phyloP scores from a whole-genome alignment of 495 filamentous ascomycete genomes.

The Terfezia claveryi region DNA sequence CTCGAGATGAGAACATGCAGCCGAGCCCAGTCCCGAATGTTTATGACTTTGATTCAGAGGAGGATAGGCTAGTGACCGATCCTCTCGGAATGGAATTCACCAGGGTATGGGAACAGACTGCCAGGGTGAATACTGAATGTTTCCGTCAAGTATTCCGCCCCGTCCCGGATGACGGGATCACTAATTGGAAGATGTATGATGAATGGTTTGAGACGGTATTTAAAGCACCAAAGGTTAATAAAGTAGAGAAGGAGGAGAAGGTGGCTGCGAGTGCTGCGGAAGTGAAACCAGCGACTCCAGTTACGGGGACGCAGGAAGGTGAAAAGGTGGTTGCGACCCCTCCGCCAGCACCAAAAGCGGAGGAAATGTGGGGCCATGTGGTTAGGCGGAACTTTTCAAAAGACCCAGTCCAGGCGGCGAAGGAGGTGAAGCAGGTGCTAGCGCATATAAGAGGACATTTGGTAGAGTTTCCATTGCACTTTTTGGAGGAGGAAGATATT shows the following conservation, averaged over 20 bases:
- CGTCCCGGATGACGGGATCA: constrained; percentile 60
- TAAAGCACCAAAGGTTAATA: constrained; percentile 27
- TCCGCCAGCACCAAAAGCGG: constrained; percentile 3
- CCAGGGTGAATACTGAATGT: constrained; percentile 59
- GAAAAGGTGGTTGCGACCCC: constrained; percentile 2
- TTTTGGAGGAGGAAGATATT: constrained; percentile 70
- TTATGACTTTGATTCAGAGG: constrained; percentile 60
- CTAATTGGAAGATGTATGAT: constrained; percentile 71
- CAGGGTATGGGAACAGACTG: constrained; percentile 49
- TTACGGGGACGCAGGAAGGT: constrained; percentile 3
- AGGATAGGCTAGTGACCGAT: constrained; percentile 56
- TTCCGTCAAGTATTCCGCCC: constrained; percentile 72
- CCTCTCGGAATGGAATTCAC: constrained; percentile 46
- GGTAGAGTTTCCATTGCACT: constrained; percentile 83
- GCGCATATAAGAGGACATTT: constrained; percentile 52
- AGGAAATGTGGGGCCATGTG: constrained; percentile 52
- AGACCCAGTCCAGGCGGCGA: constrained; percentile 33
- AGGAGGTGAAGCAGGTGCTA: constrained; percentile 64
- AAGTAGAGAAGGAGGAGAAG: constrained; percentile 22
- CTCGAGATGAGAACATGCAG: constrained; percentile 47
- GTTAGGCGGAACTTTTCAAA: constrained; percentile 54
- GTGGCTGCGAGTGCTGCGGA: constrained; percentile 17
- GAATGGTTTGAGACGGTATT: constrained; percentile 54
- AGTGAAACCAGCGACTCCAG: constrained; percentile 23
- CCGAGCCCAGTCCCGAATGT: constrained; percentile 50